Conservation (phyloP, 169 alveolate species). For the Plasmodium gallinaceum region DNA sequence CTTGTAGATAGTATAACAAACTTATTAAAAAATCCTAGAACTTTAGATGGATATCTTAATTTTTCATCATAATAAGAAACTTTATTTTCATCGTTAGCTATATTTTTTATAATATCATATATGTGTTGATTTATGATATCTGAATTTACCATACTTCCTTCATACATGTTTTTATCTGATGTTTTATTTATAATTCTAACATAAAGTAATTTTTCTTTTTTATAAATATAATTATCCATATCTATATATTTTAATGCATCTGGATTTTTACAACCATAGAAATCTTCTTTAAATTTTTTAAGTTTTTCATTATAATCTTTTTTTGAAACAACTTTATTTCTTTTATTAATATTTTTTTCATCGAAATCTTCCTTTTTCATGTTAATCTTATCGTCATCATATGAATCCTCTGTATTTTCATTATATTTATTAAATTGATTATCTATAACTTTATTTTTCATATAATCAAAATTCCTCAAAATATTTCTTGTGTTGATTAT, state of each 20-base stretch:
- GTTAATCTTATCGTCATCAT: neutral
- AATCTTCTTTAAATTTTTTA: slow-evolving; percentile 43
- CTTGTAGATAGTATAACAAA: slow-evolving; percentile 62
- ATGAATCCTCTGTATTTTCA: neutral
- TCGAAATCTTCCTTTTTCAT: neutral
- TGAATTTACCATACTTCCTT: slow-evolving; percentile 71
- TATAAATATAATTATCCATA: slow-evolving; percentile 70
- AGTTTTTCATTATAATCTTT: slow-evolving; percentile 49
- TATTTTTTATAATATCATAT: slow-evolving; percentile 49
- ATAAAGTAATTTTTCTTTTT: slow-evolving; percentile 58
- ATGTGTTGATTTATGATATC: slow-evolving; percentile 26
- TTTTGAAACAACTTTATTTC: neutral
- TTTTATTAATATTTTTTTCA: slow-evolving; percentile 13
- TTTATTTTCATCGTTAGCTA: slow-evolving; percentile 33
- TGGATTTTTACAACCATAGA: slow-evolving; percentile 63
- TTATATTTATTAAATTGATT: slow-evolving; percentile 19
- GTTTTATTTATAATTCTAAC: slow-evolving; percentile 76
- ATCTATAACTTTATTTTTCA: slow-evolving; percentile 61
- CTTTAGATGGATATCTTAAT: slow-evolving; percentile 73
- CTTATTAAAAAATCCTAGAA: slow-evolving; percentile 54
- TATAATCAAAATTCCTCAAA: slow-evolving; percentile 66
- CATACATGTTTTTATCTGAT: slow-evolving; percentile 50
- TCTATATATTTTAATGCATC: slow-evolving; percentile 74
- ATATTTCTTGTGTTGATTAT: slow-evolving; percentile 72
- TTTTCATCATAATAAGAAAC: slow-evolving; percentile 14